phyloP scores from a whole-genome alignment of 768 basidiomycete species.

The Peribolospora baueri region DNA sequence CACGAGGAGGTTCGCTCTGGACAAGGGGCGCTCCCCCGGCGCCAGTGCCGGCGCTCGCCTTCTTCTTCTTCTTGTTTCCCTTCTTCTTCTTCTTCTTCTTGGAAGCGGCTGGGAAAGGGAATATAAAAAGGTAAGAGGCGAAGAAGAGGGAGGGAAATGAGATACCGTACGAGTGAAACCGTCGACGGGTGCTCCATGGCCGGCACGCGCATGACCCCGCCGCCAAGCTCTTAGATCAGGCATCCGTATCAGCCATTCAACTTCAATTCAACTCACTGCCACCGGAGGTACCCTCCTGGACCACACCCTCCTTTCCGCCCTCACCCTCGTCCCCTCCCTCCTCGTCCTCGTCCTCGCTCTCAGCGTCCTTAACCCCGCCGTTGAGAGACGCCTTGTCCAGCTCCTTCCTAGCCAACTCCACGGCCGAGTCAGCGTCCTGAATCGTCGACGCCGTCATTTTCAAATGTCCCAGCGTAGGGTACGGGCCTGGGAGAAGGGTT shows the following conservation, averaged over 20 bases:
- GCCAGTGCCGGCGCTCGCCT: slow-evolving; percentile 15
- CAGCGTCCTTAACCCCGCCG: slow-evolving; percentile 10
- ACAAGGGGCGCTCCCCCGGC: slow-evolving; percentile 17
- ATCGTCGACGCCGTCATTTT: no score
- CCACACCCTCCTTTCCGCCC: slow-evolving; percentile 10
- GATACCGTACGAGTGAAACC: slow-evolving; percentile 2
- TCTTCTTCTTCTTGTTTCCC: slow-evolving; percentile 57
- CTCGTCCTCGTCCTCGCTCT: slow-evolving; percentile 17
- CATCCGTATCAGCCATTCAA: no score
- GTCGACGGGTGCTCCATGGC: slow-evolving; percentile 12
- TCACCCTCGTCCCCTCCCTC: slow-evolving; percentile 14
- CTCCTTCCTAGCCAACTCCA: slow-evolving; percentile 1
- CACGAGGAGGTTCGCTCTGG: slow-evolving; percentile 76
- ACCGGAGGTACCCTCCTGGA: slow-evolving; percentile 1
- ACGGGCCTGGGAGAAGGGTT: no score
- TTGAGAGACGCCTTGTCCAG: slow-evolving; percentile 1
- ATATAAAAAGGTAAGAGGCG: neutral
- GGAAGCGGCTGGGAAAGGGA: neutral
- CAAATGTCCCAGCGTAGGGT: no score
- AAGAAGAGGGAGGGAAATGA: neutral
- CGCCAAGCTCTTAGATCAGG: no score
- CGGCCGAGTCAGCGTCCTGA: neutral
- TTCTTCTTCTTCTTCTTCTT: slow-evolving; percentile 84
- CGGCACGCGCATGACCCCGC: no score
- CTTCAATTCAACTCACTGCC: neutral